A percentile compares a stretch with the other conserved stretches of the same genome.
These are phyloP conservation scores for Aspergillus terreus DNA, from an alignment of 2,329 filamentous ascomycete species.

Conservation along the genomic window DNA sequence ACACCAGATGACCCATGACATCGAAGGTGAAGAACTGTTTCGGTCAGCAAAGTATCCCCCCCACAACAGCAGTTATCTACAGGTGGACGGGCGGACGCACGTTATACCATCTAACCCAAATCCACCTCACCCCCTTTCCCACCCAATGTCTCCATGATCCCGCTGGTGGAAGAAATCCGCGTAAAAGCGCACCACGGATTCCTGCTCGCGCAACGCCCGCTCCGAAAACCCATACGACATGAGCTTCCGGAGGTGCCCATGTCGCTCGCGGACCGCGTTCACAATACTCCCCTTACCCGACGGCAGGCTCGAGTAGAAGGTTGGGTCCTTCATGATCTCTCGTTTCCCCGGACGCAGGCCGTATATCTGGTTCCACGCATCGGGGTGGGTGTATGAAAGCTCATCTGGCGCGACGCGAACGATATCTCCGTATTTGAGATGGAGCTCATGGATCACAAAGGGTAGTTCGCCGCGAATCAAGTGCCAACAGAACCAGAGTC, in stretches of 20 bases:
- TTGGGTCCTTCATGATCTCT: constrained; percentile 7
- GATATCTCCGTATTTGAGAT: constrained; percentile 29
- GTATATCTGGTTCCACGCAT: constrained; percentile 27
- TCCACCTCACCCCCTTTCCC: not conserved
- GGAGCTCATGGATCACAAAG: constrained; percentile 17
- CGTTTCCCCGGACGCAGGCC: constrained; percentile 6
- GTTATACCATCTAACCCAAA: constrained; percentile 21
- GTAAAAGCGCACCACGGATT: constrained; percentile 21
- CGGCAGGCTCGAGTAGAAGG: not conserved
- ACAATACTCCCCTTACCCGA: constrained; percentile 7
- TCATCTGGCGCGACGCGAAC: constrained; percentile 33
- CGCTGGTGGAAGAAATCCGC: constrained; percentile 26
- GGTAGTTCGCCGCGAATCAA: constrained; percentile 3
- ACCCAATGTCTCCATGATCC: not conserved
- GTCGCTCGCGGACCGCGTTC: constrained; percentile 5
- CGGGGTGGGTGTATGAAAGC: constrained; percentile 24
- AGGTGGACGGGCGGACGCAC: constrained; percentile 26
- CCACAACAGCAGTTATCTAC: not conserved
- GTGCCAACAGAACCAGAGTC: constrained; percentile 6
- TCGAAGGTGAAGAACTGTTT: constrained; percentile 36
- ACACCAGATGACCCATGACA: constrained; percentile 37
- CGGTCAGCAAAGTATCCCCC: not conserved
- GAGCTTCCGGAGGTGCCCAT: constrained; percentile 8
- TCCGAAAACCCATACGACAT: constrained; percentile 29
- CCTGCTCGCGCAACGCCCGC: constrained; percentile 26